Conservation (phyloP, 257 asterid genomes). For the Solanum ahanhuiri region DNA sequence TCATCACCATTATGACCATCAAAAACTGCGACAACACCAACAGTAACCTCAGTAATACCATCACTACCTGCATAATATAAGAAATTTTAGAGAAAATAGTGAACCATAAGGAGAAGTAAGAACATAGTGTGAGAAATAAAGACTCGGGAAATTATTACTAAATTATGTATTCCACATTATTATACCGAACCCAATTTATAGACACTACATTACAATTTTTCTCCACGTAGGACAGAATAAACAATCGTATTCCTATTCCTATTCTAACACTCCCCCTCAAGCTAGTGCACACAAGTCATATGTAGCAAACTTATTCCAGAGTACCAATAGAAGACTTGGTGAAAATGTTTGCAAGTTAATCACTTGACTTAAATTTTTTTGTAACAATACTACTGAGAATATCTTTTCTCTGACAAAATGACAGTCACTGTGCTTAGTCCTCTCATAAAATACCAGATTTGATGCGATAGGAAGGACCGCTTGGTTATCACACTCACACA, state of each 20-base stretch:
- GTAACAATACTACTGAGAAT: background rate
- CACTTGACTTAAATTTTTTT: background rate
- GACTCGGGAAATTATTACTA: background rate
- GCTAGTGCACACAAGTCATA: background rate
- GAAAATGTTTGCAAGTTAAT: background rate
- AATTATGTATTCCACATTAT: background rate
- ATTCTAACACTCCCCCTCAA: background rate
- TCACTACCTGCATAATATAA: slow-evolving; percentile 32
- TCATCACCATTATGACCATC: slow-evolving; percentile 96
- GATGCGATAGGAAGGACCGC: background rate
- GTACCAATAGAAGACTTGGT: background rate
- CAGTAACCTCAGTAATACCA: slow-evolving; percentile 64
- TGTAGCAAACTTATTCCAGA: background rate
- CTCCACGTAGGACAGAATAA: background rate
- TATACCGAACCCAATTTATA: background rate
- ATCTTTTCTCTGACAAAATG: background rate
- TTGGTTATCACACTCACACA: background rate
- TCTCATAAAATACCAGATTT: background rate
- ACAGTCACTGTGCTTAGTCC: background rate
- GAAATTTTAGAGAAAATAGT: background rate
- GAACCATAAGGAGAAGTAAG: background rate
- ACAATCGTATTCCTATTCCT: background rate
- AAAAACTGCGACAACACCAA: slow-evolving; percentile 80
- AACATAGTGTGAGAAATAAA: background rate
- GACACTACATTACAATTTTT: background rate